Evolutionary conservation across 176 grass and related monocot genomes (phyloP).

Genomic region (Chloris gayana): DNA sequence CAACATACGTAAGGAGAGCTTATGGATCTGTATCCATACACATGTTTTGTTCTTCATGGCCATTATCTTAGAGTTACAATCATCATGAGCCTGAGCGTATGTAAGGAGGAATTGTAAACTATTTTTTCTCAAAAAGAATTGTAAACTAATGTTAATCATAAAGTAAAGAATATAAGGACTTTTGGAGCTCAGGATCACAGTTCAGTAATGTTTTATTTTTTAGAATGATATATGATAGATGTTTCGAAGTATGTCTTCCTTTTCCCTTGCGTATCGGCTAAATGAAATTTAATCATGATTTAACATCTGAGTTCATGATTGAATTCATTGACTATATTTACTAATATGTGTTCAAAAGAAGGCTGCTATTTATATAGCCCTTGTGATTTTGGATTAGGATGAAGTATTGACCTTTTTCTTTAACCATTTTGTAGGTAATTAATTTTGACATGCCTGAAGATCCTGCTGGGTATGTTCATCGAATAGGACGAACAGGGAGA

Average conservation of each 20-base stretch:
- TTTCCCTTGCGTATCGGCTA: background rate
- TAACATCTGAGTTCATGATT: background rate
- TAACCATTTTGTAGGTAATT: conserved; percentile 66
- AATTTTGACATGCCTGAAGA: conserved; percentile 91
- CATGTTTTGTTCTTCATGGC: background rate
- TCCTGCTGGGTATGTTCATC: conserved; percentile 86
- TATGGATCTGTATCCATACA: background rate
- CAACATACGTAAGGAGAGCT: background rate
- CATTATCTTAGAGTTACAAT: conserved; percentile 13
- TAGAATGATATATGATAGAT: conserved; percentile 17
- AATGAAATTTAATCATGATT: conserved; percentile 5
- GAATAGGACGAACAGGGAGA: conserved; percentile 91
- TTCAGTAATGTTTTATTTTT: conserved; percentile 2
- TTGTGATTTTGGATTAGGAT: conserved; percentile 26
- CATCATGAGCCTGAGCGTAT: background rate
- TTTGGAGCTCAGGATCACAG: background rate
- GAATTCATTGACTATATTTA: background rate
- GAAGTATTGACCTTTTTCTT: conserved; percentile 24
- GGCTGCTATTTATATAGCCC: background rate
- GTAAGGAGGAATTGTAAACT: background rate
- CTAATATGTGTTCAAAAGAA: background rate
- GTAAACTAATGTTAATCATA: conserved; percentile 2
- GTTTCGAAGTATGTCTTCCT: background rate
- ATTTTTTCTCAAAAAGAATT: too few relatives aligned
- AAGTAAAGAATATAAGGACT: conserved; percentile 15